Conservation (phyloP, 805 yeast genomes). For the Danielia oregonensis region DNA sequence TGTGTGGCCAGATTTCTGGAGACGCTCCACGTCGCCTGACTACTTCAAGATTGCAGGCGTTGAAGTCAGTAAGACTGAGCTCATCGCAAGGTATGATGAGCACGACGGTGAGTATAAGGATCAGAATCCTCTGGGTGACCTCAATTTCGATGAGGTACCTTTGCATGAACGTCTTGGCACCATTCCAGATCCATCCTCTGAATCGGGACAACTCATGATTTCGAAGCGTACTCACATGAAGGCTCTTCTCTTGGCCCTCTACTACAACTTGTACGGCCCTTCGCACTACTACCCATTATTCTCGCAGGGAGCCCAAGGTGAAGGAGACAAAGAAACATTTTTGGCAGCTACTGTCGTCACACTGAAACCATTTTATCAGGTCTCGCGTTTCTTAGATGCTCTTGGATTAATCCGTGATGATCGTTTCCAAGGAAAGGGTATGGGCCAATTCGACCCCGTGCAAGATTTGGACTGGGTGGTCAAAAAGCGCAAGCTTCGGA, state of each 20-base stretch:
- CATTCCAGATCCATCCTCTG: slow-evolving; percentile 66
- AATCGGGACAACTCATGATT: slow-evolving; percentile 63
- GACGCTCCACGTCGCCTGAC: slow-evolving; percentile 72
- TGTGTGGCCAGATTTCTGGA: slow-evolving; percentile 89
- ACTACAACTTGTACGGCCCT: slow-evolving; percentile 57
- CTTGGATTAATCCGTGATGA: slow-evolving; percentile 41
- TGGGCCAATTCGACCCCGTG: slow-evolving; percentile 73
- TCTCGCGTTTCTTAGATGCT: slow-evolving; percentile 48
- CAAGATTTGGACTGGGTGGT: slow-evolving; percentile 42
- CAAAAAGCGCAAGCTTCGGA: slow-evolving; percentile 7
- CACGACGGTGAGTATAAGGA: slow-evolving; percentile 9
- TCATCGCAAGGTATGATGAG: slow-evolving; percentile 34
- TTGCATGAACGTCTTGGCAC: slow-evolving; percentile 66
- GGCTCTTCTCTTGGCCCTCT: slow-evolving; percentile 56
- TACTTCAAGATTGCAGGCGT: slow-evolving; percentile 68
- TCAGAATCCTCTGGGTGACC: slow-evolving; percentile 3
- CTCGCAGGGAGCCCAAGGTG: slow-evolving; percentile 54
- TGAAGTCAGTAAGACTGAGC: slow-evolving; percentile 21
- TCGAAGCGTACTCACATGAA: slow-evolving; percentile 55
- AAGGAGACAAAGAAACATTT: slow-evolving; percentile 79
- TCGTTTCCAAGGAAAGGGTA: slow-evolving; percentile 63
- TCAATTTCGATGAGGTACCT: slow-evolving; percentile 28
- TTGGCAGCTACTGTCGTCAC: slow-evolving; percentile 62
- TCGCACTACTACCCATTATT: slow-evolving; percentile 39
- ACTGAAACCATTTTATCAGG: slow-evolving; percentile 49